phyloP scores from a whole-genome alignment of 768 basidiomycete genomes.

The Lactifluus volemus region DNA sequence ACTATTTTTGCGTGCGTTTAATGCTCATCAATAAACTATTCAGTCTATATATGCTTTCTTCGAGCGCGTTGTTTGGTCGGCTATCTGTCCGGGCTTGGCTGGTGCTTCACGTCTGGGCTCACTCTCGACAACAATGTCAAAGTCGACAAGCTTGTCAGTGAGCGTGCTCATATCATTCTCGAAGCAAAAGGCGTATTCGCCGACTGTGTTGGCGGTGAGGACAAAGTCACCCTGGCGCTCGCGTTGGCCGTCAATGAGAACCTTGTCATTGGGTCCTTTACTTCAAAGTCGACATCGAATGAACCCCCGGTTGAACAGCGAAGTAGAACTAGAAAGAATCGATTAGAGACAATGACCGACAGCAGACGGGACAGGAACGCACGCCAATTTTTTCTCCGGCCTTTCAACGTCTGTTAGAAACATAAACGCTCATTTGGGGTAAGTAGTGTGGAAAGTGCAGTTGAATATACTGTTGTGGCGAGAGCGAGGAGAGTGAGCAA shows the following conservation, averaged over 20 bases:
- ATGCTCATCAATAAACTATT: slow-evolving; percentile 82
- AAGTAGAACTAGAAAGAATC: slow-evolving; percentile 77
- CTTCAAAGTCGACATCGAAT: slow-evolving; percentile 91
- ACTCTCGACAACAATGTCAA: slow-evolving; percentile 97
- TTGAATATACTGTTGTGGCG: slow-evolving; percentile 29
- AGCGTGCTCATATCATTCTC: slow-evolving; percentile 96
- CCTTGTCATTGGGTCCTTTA: slow-evolving; percentile 82
- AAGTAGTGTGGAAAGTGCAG: slow-evolving; percentile 75
- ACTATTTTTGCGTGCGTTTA: slow-evolving; percentile 93
- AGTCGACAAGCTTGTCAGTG: slow-evolving; percentile 89
- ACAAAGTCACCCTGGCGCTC: slow-evolving; percentile 98
- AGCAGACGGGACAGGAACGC: slow-evolving; percentile 25
- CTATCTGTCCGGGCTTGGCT: slow-evolving; percentile 78
- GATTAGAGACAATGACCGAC: neutral
- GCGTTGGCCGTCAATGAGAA: slow-evolving; percentile 77
- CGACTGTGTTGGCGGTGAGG: slow-evolving; percentile 84
- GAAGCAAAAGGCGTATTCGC: slow-evolving; percentile 95
- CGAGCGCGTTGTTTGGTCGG: slow-evolving; percentile 90
- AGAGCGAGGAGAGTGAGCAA: slow-evolving; percentile 19
- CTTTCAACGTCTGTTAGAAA: slow-evolving; percentile 98
- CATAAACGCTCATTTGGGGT: slow-evolving; percentile 76
- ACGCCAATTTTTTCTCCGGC: slow-evolving; percentile 87
- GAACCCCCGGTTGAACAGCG: slow-evolving; percentile 96
- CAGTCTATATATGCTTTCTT: slow-evolving; percentile 92
- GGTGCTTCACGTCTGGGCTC: slow-evolving; percentile 88